Conservation (phyloP, 2,329 filamentous ascomycete species). For the Mycosphaerella arachidis region DNA sequence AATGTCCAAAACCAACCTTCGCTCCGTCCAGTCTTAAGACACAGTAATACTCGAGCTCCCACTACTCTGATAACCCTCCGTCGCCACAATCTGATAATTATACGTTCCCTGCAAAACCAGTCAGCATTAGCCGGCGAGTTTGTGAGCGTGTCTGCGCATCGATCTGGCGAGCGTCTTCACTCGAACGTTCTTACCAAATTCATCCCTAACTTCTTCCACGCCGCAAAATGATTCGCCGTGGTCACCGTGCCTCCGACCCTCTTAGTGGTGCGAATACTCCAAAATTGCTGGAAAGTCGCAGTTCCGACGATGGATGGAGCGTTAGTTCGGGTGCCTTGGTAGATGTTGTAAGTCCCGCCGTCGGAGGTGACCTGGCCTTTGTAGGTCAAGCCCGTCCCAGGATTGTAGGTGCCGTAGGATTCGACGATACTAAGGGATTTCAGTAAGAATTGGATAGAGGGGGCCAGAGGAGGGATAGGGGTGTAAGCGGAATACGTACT, state of each 20-base stretch:
- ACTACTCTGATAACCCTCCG: conserved; percentile 42
- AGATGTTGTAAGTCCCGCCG: conserved; percentile 52
- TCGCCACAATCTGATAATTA: conserved; percentile 42
- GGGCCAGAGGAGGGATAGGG: neutral
- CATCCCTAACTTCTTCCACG: conserved; percentile 24
- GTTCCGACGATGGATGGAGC: conserved; percentile 40
- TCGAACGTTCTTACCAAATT: too few relatives aligned
- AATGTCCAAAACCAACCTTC: neutral
- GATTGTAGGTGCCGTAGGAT: conserved; percentile 45
- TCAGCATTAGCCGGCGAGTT: too few relatives aligned
- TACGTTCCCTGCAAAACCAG: too few relatives aligned
- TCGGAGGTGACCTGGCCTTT: conserved; percentile 51
- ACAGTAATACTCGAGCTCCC: conserved; percentile 38
- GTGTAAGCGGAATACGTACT: conserved; percentile 30
- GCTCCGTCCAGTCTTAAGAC: neutral
- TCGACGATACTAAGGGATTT: conserved; percentile 44
- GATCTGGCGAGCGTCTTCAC: too few relatives aligned
- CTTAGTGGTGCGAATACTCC: conserved; percentile 37
- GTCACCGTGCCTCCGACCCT: conserved; percentile 29
- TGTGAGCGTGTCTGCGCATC: too few relatives aligned
- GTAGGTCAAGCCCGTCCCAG: conserved; percentile 40
- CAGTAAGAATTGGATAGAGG: neutral
- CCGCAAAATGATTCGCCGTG: conserved; percentile 27
- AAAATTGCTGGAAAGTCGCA: conserved; percentile 42
- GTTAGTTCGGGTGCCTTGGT: conserved; percentile 41